Percentiles rank a stretch among this genome's conserved stretches.
Conservation (phyloP, 2,329 filamentous ascomycete genomes). For the Fusarium globosum region DNA sequence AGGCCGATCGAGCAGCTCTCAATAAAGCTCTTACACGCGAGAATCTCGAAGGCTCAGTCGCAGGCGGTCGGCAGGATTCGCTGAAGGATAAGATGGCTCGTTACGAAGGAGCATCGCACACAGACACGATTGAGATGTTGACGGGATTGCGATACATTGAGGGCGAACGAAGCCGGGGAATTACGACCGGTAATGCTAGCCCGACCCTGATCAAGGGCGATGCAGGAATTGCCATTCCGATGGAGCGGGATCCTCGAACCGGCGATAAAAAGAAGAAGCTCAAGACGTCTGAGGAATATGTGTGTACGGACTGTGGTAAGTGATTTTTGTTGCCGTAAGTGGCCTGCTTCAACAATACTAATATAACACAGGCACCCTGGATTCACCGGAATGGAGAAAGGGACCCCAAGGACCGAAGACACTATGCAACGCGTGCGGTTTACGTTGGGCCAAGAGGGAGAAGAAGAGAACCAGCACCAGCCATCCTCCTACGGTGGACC, state of each 20-base stretch:
- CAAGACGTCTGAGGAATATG: constrained; percentile 87
- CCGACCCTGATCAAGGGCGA: constrained; percentile 87
- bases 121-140: constrained; percentile 92
- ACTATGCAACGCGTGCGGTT: constrained; percentile 92
- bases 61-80: constrained; percentile 75
- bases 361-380: constrained; percentile 72
- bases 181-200: constrained; percentile 86
- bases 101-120: constrained; percentile 79
- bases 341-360: constrained; percentile 4
- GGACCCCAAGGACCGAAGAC: constrained; percentile 94
- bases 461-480: constrained; percentile 68
- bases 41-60: constrained; percentile 79
- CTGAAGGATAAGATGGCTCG: constrained; percentile 87
- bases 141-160: constrained; percentile 89
- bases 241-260: constrained; percentile 78
- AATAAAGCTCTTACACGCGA: constrained; percentile 80
- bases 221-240: constrained; percentile 84
- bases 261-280: constrained; percentile 89
- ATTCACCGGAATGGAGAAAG: constrained; percentile 96
- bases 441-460: constrained; percentile 82
- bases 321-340: constrained; percentile 22
- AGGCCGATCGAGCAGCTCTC: constrained; percentile 71
- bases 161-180: constrained; percentile 86
- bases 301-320: constrained; percentile 91
- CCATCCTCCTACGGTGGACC: constrained; percentile 39